Conservation (phyloP, 805 yeast genomes). For the Saturnispora besseyi region DNA sequence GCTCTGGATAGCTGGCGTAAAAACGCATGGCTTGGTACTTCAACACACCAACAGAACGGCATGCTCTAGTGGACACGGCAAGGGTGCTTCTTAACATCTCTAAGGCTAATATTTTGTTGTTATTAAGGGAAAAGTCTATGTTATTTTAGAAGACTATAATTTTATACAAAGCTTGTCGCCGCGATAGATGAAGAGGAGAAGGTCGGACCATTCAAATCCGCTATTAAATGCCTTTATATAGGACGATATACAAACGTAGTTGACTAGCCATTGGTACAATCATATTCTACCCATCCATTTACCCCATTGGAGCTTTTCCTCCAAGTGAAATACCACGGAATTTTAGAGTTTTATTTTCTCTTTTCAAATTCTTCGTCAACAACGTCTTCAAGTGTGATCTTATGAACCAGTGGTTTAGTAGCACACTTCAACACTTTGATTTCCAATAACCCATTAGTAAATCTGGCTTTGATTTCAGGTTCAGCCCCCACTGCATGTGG, state of each 20-base stretch:
- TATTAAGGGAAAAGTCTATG: neutral
- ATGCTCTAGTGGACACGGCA: neutral
- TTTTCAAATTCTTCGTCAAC: constrained; percentile 26
- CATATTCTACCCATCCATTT: neutral
- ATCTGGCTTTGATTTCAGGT: constrained; percentile 44
- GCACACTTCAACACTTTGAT: constrained; percentile 39
- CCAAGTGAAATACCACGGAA: neutral
- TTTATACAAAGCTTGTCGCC: neutral
- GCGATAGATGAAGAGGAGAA: neutral
- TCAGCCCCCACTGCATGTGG: constrained; percentile 47
- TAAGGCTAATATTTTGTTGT: neutral
- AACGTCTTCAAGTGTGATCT: constrained; percentile 22
- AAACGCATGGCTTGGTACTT: constrained; percentile 8
- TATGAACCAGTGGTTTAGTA: constrained; percentile 7
- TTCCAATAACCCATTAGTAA: constrained; percentile 45
- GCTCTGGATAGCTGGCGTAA: constrained; percentile 33
- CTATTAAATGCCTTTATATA: neutral
- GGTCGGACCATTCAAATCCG: neutral
- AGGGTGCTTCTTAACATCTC: neutral
- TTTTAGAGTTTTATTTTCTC: neutral
- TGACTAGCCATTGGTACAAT: neutral
- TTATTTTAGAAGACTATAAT: neutral
- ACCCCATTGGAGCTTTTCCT: neutral
- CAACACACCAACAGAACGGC: neutral
- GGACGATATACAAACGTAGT: neutral